Conservation (phyloP, 768 basidiomycete genomes). For the Panellus pusillus region DNA sequence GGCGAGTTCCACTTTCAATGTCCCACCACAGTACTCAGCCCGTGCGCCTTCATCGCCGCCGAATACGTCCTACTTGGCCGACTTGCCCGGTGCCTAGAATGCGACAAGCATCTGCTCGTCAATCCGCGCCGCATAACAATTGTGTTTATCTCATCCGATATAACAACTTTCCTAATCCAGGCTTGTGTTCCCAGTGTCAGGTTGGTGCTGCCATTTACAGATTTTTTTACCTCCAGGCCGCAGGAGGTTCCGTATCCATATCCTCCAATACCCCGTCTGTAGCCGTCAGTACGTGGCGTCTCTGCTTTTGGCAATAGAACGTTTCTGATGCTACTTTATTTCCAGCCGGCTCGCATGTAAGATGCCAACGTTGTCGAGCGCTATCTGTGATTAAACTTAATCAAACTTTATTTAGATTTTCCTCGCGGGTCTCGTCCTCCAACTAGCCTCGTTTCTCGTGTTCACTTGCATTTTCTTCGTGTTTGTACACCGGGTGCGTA, state of each 20-base stretch:
- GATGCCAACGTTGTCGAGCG: neutral
- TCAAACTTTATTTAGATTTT: slow-evolving; percentile 40
- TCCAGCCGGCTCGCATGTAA: slow-evolving; percentile 6
- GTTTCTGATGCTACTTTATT: neutral
- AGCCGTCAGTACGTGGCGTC: slow-evolving; percentile 34
- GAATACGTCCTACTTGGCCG: slow-evolving; percentile 68
- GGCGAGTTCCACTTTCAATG: too few relatives aligned
- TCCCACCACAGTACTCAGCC: too few relatives aligned
- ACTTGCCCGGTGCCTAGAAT: slow-evolving; percentile 50
- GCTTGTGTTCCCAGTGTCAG: slow-evolving; percentile 27
- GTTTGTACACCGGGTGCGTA: slow-evolving; percentile 51
- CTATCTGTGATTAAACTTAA: neutral
- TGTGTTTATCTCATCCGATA: slow-evolving; percentile 62
- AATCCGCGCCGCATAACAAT: slow-evolving; percentile 49
- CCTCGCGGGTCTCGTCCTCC: slow-evolving; percentile 55
- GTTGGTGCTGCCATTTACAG: neutral
- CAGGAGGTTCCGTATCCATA: slow-evolving; percentile 48
- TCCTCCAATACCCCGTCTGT: slow-evolving; percentile 34
- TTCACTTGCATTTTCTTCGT: slow-evolving; percentile 48
- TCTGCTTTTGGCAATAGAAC: slow-evolving; percentile 11
- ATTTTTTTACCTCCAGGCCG: slow-evolving; percentile 34
- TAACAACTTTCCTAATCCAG: slow-evolving; percentile 68
- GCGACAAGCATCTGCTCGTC: slow-evolving; percentile 49
- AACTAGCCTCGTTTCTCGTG: slow-evolving; percentile 50
- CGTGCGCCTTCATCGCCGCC: slow-evolving; percentile 70